These are phyloP conservation scores for Rhizoctonia solani DNA, from an alignment of 1,284 basidiomycete genomes.

Conservation along the genomic window DNA sequence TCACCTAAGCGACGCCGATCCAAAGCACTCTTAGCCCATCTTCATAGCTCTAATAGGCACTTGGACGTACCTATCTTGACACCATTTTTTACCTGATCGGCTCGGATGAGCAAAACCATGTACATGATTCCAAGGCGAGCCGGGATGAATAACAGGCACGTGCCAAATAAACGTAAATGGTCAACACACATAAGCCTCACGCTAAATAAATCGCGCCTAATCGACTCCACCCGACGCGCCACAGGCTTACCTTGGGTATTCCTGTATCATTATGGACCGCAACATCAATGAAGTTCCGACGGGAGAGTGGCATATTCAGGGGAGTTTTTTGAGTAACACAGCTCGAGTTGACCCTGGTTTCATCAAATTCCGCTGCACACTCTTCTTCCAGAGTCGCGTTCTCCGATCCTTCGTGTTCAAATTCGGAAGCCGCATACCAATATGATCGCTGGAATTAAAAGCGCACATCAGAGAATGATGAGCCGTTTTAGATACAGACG, in stretches of 20 bases:
- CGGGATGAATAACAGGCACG: too few relatives aligned
- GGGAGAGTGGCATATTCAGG: slow-evolving; percentile 62
- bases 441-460: slow-evolving; percentile 63
- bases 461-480: not conserved
- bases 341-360: slow-evolving; percentile 67
- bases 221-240: too few relatives aligned
- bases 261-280: slow-evolving; percentile 70
- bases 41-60: not conserved
- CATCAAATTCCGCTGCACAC: slow-evolving; percentile 52
- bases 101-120: not conserved
- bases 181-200: too few relatives aligned
- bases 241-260: slow-evolving; percentile 58
- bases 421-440: slow-evolving; percentile 53
- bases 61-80: slow-evolving; percentile 70
- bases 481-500: slow-evolving; percentile 17
- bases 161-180: too few relatives aligned
- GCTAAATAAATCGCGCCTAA: too few relatives aligned
- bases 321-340: slow-evolving; percentile 51
- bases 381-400: slow-evolving; percentile 1
- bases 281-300: slow-evolving; percentile 81
- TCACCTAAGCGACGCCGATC: slow-evolving; percentile 50
- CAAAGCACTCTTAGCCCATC: too few relatives aligned
- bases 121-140: not conserved
- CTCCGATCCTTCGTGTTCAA: slow-evolving; percentile 21
- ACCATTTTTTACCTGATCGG: slow-evolving; percentile 78